Percentiles rank a stretch among this genome's conserved stretches.
Conservation (phyloP, 169 alveolate species). For the Plasmodium inui region DNA sequence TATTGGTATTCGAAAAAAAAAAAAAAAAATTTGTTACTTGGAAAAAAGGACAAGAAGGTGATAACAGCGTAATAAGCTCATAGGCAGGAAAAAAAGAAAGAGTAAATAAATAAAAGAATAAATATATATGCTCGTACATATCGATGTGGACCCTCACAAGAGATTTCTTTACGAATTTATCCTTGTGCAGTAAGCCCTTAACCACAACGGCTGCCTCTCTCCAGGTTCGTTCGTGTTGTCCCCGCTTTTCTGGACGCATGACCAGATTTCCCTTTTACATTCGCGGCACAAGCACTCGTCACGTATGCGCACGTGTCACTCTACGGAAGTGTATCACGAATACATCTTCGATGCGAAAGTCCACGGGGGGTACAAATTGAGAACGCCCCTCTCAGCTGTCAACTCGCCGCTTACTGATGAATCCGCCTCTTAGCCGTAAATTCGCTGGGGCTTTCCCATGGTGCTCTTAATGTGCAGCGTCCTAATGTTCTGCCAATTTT, state of each 20-base stretch:
- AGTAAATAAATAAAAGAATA: neutral
- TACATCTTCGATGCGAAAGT: neutral
- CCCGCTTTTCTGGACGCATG: neutral
- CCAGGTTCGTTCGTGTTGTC: neutral
- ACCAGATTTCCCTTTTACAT: neutral
- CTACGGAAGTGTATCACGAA: neutral
- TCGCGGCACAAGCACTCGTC: neutral
- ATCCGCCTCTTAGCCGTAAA: conserved; percentile 91
- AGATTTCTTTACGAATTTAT: neutral
- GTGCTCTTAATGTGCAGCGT: conserved; percentile 98
- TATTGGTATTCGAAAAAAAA: conserved; percentile 77
- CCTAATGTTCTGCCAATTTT: conserved; percentile 99
- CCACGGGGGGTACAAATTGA: neutral
- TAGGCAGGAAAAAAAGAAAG: neutral
- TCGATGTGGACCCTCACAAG: neutral
- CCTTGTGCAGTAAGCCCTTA: neutral
- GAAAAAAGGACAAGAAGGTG: neutral
- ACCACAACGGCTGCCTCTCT: neutral
- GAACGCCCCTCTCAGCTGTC: neutral
- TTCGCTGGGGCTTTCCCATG: conserved; percentile 98
- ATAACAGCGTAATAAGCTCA: conserved; percentile 5
- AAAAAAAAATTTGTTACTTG: conserved; percentile 11
- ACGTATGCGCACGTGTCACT: neutral
- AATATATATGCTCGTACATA: conserved; percentile 14
- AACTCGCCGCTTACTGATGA: neutral